These are phyloP conservation scores for Lignosus rhinocerotis DNA, from an alignment of 1,284 basidiomycete species.

Conservation along the genomic window DNA sequence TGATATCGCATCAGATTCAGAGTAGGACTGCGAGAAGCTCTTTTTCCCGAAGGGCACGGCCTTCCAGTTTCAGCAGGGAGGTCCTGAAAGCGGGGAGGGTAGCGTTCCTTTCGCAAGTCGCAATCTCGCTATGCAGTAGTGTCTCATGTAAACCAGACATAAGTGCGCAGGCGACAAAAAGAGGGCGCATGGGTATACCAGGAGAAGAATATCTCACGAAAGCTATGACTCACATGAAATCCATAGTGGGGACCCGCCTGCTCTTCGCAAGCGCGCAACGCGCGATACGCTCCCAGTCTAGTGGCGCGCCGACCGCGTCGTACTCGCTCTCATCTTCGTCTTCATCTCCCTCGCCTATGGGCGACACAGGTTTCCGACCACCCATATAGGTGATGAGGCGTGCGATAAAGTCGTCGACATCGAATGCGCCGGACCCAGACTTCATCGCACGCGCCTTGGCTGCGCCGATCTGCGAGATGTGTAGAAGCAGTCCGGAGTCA, in stretches of 20 bases:
- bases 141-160: too few relatives aligned
- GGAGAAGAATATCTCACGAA: not conserved
- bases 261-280: slow-evolving; percentile 74
- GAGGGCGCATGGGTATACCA: not conserved
- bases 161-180: not conserved
- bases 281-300: slow-evolving; percentile 78
- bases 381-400: slow-evolving; percentile 75
- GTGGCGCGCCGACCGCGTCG: slow-evolving; percentile 40
- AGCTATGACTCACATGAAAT: slow-evolving; percentile 68
- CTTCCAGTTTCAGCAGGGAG: too few relatives aligned
- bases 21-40: too few relatives aligned
- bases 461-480: slow-evolving; percentile 68
- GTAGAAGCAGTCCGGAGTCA: slow-evolving; percentile 72
- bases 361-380: slow-evolving; percentile 47
- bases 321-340: slow-evolving; percentile 49
- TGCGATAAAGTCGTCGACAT: slow-evolving; percentile 79
- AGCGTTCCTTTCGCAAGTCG: too few relatives aligned
- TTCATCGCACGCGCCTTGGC: slow-evolving; percentile 86
- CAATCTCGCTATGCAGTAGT: too few relatives aligned
- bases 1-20: too few relatives aligned
- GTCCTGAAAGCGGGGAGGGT: too few relatives aligned
- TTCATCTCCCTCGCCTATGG: slow-evolving; percentile 18
- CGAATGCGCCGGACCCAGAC: slow-evolving; percentile 78
- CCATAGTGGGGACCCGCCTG: slow-evolving; percentile 68
- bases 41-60: too few relatives aligned